Base-by-base conservation (phyloP, 768 basidiomycete genomes). In the Rhizopogon roseolus region DNA sequence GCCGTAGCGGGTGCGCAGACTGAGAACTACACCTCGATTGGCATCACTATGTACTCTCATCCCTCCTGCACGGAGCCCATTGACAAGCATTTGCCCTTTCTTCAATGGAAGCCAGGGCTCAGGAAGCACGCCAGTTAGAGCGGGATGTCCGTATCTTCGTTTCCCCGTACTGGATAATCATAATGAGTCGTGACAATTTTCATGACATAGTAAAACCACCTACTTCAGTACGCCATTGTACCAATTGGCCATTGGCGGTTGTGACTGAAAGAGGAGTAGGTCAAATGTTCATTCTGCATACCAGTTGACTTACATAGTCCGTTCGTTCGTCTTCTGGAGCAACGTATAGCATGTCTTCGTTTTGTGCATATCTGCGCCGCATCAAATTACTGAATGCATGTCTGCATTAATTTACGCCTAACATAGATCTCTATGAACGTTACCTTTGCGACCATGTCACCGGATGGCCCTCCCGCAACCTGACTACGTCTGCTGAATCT, bases 161-260 rank as follows among this genome's bases (percentile, higher is more conserved):
- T 95, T 93, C 9, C 93, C 93, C n/a, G 94, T 97, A 66, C 91
- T 93, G 57, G 34, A 38, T 41, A 28, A 13, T 40, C 25, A 36
- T 36, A 49, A 44, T 57, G 61, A 54, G 5, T 34, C 22, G 38
- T n/a, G 54, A 4, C 11, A 62, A 42, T 19, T 10, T 14, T 5
- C 25, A 7, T 13, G 34, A 17, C 36, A 27, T 1, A 28, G 39
- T 10, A 45, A 17, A 41, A 36, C 5, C 22, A 61, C 76, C 60
- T 66, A 92, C 91, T 96, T 96, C 13, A 98, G 75, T 19, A 98
- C 92, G 0, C 96, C 96, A 41, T 79, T 80, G 67, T 93, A 98
- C 85, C 92, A 95, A 61, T 92, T 92, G 13, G 89, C 86, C 91
- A 98, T 94, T 0, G 96, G 96, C 0, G 96, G 95, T 68, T 98